Conservation (phyloP, 2,329 filamentous ascomycete genomes). For the Botrytis hyacinthi region DNA sequence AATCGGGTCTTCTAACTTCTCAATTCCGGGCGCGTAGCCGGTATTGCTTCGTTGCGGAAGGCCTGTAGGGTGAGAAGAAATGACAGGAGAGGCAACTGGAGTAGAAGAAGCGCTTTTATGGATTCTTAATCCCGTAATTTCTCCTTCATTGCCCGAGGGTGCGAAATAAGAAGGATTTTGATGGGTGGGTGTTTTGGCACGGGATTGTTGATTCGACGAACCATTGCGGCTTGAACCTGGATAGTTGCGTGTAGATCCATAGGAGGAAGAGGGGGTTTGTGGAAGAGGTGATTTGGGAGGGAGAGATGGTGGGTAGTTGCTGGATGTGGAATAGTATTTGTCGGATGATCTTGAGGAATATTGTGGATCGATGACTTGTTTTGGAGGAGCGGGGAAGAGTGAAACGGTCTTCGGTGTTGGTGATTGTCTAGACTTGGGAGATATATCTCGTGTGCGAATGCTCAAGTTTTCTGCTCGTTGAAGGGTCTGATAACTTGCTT, state of each 20-base stretch:
- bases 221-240: neutral
- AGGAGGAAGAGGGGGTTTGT: neutral
- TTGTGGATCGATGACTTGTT: constrained; percentile 4
- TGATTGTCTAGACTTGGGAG: neutral
- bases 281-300: constrained; percentile 9
- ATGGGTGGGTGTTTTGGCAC: neutral
- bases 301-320: neutral
- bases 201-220: neutral
- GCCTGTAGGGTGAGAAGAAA: neutral
- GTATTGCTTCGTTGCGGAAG: neutral
- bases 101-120: constrained; percentile 5
- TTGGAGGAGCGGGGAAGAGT: constrained; percentile 12
- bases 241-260: neutral
- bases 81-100: neutral
- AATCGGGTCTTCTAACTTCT: constrained; percentile 2
- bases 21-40: constrained; percentile 7
- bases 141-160: neutral
- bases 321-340: neutral
- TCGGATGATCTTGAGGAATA: neutral
- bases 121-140: constrained; percentile 9
- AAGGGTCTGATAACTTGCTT: constrained; percentile 15
- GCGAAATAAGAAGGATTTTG: neutral
- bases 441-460: constrained; percentile 11
- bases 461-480: neutral
- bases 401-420: neutral